phyloP scores from a whole-genome alignment of 495 filamentous ascomycete genomes.

The Penicilliopsis zonata region DNA sequence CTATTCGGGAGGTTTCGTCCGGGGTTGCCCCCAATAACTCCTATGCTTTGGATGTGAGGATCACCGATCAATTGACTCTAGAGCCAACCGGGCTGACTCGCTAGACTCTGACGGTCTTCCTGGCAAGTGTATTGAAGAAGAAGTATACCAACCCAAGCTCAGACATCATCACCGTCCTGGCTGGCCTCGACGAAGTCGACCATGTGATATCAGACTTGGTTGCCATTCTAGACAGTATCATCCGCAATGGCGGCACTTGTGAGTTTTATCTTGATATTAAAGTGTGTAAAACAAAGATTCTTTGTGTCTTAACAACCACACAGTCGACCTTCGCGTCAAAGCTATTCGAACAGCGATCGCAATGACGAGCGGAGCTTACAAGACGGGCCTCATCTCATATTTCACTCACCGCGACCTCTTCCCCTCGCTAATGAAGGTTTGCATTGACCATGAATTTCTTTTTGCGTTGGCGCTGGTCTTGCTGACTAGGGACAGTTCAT shows the following conservation, averaged over 20 bases:
- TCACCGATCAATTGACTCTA: too few relatives aligned
- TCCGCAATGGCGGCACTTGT: slow-evolving; percentile 67
- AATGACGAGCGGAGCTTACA: slow-evolving; percentile 83
- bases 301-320: slow-evolving; percentile 1
- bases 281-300: slow-evolving; percentile 1
- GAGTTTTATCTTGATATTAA: slow-evolving; percentile 17
- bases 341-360: slow-evolving; percentile 74
- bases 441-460: slow-evolving; percentile 4
- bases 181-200: slow-evolving; percentile 81
- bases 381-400: slow-evolving; percentile 86
- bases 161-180: slow-evolving; percentile 81
- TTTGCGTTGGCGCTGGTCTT: not conserved
- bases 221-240: slow-evolving; percentile 61
- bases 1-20: slow-evolving; percentile 55
- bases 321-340: slow-evolving; percentile 63
- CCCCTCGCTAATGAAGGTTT: slow-evolving; percentile 86
- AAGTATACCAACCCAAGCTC: slow-evolving; percentile 93
- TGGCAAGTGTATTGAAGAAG: slow-evolving; percentile 69
- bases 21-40: slow-evolving; percentile 52
- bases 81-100: slow-evolving; percentile 1
- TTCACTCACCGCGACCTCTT: slow-evolving; percentile 94
- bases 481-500: slow-evolving; percentile 50
- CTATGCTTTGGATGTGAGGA: slow-evolving; percentile 78
- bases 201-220: slow-evolving; percentile 82
- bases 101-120: slow-evolving; percentile 83